Conservation (phyloP, 176 grass and related monocot genomes). For the Paspalum notatum region DNA sequence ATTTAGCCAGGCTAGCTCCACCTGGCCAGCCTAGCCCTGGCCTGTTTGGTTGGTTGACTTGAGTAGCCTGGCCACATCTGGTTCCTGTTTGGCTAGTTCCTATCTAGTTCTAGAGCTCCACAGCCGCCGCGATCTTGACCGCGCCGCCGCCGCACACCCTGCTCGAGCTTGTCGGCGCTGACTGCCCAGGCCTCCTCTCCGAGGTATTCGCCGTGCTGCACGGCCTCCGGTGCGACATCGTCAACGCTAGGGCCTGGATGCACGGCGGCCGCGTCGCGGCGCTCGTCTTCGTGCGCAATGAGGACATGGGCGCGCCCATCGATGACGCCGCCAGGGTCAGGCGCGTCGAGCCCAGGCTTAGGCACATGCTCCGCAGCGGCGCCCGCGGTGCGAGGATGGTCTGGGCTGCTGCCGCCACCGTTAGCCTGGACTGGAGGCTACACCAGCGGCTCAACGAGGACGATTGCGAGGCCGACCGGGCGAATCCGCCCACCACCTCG, state of each 20-base stretch:
- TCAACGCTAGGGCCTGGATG: conserved; percentile 80
- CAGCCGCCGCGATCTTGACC: too few species aligned
- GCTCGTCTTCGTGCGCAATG: conserved; percentile 66
- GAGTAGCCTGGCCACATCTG: too few species aligned
- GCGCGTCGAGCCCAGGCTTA: conserved; percentile 57
- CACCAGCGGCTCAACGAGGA: too few species aligned
- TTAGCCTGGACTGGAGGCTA: too few species aligned
- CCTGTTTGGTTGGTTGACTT: too few species aligned
- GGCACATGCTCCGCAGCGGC: conserved; percentile 66
- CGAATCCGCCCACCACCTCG: too few species aligned
- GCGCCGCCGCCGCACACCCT: conserved; percentile 47
- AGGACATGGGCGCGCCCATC: conserved; percentile 53
- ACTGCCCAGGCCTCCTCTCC: conserved; percentile 79
- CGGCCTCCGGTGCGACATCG: conserved; percentile 58
- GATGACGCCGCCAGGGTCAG: conserved; percentile 50
- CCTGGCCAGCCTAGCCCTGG: too few species aligned
- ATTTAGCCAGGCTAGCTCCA: too few species aligned
- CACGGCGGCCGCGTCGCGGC: conserved; percentile 67
- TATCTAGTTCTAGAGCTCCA: too few species aligned
- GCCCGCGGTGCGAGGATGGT: conserved; percentile 50
- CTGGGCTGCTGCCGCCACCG: conserved; percentile 27
- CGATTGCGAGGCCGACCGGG: too few species aligned
- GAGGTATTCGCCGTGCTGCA: conserved; percentile 86
- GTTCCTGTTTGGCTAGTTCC: too few species aligned
- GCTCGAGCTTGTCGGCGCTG: conserved; percentile 72